Base-by-base conservation (phyloP, 441 rosid genomes). In the Populus trichocarpa region DNA sequence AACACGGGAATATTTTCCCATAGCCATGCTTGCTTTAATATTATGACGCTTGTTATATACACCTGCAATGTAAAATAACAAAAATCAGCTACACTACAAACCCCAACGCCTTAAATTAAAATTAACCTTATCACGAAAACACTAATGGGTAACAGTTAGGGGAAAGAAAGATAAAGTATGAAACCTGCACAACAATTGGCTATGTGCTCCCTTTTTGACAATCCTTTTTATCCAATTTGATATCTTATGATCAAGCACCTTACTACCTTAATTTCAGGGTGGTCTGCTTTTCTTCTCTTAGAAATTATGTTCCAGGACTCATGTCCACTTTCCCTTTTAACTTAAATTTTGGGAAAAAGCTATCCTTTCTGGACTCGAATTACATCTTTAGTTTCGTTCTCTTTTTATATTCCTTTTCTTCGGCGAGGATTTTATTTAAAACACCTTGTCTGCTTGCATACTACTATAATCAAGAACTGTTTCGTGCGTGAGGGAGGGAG, bases 1-100 rank as follows among this genome's bases (percentile, higher is more conserved):
- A 38, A 96, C 73, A 82, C 96, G 89, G 72, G 85, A 84, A 75
- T 96, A 93, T 78, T 88, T 92, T 46, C 88, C 96, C 50, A 81
- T 74, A 3, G 97, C 97, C 99, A 96, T 96, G 70, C 75, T 72
- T 79, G 25, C 14, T 4, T 61, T 61, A 61, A 11, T 61, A 61
- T 22, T 70, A 64, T 16, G 57, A 38, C 70, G 75, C 69, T 16
- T 50, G 63, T 69, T 57, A 70, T 30, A 77, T 66, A 35, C 68
- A 80, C 84, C 91, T 85, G 85, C 16, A 78, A 74, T 66, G 61
- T 53, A 73, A 14, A 74, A 77, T 67, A 65, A 81, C 72, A 74
- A 22, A 23, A 50, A 22, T 35, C 42, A 59, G 63, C 6, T 3
- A 23, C 2, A 28, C 8, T 8, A 59, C 16, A 69, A 67, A 42